These are phyloP conservation scores for Phytophthora cryptogea DNA, from an alignment of 352 stramenopile genomes.

Conservation along the genomic window DNA sequence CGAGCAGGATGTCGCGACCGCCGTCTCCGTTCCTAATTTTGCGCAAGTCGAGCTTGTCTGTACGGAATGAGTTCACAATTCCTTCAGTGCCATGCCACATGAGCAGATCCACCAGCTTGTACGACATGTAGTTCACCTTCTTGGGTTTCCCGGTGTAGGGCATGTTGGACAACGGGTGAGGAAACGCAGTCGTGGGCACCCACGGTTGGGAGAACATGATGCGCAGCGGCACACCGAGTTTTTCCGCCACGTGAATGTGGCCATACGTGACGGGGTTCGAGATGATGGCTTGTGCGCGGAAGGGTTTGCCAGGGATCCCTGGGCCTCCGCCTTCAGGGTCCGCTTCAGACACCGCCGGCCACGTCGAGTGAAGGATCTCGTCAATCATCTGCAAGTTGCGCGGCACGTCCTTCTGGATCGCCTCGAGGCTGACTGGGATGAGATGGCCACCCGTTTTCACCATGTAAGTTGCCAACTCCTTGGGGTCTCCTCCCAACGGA, in stretches of 20 bases:
- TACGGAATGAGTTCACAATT: conserved; percentile 88
- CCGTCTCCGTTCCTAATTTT: conserved; percentile 71
- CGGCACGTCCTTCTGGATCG: conserved; percentile 67
- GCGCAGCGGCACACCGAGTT: conserved; percentile 91
- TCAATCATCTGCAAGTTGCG: conserved; percentile 91
- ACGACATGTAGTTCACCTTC: conserved; percentile 82
- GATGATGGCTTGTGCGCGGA: conserved; percentile 93
- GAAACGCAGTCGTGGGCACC: conserved; percentile 88
- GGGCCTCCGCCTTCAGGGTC: conserved; percentile 76
- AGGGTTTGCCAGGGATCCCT: conserved; percentile 52
- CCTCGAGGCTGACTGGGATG: conserved; percentile 70
- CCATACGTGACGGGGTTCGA: conserved; percentile 93
- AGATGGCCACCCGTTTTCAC: conserved; percentile 85
- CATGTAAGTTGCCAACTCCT: conserved; percentile 91
- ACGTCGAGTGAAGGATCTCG: conserved; percentile 88
- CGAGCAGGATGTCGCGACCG: conserved; percentile 60
- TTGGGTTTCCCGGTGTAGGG: conserved; percentile 69
- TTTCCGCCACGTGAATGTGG: conserved; percentile 93
- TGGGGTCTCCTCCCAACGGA: conserved; percentile 74
- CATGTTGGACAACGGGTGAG: conserved; percentile 89
- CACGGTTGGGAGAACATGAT: conserved; percentile 95
- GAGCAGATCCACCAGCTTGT: conserved; percentile 87
- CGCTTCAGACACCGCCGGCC: conserved; percentile 79
- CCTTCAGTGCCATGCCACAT: conserved; percentile 67
- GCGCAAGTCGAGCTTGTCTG: conserved; percentile 49